phyloP scores from a whole-genome alignment of 2,329 filamentous ascomycete species.

The Chaetomiaceae sp. region DNA sequence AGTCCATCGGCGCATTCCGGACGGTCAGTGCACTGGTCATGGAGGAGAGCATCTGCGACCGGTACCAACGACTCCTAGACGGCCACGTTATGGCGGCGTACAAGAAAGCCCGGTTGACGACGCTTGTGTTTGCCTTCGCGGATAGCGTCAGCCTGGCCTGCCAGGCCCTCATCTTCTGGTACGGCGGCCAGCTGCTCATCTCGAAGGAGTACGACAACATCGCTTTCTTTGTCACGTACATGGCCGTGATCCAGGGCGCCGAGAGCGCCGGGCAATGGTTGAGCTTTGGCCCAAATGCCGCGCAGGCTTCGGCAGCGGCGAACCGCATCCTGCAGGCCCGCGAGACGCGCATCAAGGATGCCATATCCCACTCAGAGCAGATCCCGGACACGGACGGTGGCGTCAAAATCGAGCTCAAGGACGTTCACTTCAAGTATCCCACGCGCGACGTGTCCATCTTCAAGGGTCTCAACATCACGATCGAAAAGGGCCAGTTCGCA shows the following conservation, averaged over 20 bases:
- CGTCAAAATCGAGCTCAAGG: constrained; percentile 49
- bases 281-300: constrained; percentile 59
- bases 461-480: constrained; percentile 54
- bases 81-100: constrained; percentile 55
- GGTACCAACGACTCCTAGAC: constrained; percentile 54
- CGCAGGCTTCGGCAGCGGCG: constrained; percentile 52
- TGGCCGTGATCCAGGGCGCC: constrained; percentile 61
- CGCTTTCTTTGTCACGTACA: constrained; percentile 53
- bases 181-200: constrained; percentile 53
- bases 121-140: constrained; percentile 61
- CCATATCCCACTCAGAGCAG: constrained; percentile 26
- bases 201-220: constrained; percentile 40
- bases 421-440: constrained; percentile 56
- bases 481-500: constrained; percentile 63
- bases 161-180: constrained; percentile 61
- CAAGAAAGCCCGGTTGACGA: constrained; percentile 54
- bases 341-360: constrained; percentile 36
- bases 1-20: constrained; percentile 66
- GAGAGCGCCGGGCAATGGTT: constrained; percentile 63
- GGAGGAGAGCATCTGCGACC: constrained; percentile 56
- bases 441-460: constrained; percentile 53
- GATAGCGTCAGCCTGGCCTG: constrained; percentile 60
- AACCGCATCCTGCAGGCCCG: constrained; percentile 53
- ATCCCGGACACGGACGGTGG: constrained; percentile 44
- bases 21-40: constrained; percentile 66